A percentile compares a stretch with the other conserved stretches of the same genome.
Conservation (phyloP, 805 yeast genomes). For the Candida xyloterini region DNA sequence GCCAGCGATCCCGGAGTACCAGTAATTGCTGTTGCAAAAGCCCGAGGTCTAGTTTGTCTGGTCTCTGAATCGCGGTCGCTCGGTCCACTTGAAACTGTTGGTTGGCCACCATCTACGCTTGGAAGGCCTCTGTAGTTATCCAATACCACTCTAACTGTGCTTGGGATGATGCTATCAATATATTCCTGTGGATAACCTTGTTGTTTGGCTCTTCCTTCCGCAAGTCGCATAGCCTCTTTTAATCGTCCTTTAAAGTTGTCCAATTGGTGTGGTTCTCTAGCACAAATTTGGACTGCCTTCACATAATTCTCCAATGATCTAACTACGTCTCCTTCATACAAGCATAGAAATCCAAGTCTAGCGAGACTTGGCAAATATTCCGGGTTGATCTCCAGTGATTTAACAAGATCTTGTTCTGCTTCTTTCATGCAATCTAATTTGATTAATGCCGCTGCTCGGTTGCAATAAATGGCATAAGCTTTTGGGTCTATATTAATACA, state of each 20-base stretch:
- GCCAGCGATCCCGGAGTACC: conserved; percentile 18
- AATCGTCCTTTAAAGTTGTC: conserved; percentile 27
- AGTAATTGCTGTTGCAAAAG: conserved; percentile 15
- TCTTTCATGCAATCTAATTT: conserved; percentile 34
- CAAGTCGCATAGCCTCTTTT: conserved; percentile 27
- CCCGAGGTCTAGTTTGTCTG: conserved; percentile 15
- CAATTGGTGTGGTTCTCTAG: conserved; percentile 19
- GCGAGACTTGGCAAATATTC: conserved; percentile 39
- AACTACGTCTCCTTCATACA: conserved; percentile 36
- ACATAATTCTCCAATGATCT: conserved; percentile 37
- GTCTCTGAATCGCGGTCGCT: conserved; percentile 12
- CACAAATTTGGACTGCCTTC: conserved; percentile 29
- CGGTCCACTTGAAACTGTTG: conserved; percentile 18
- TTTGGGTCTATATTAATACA: conserved; percentile 34
- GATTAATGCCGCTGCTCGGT: conserved; percentile 41
- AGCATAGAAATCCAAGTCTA: conserved; percentile 35
- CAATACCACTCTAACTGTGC: conserved; percentile 21
- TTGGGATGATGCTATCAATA: conserved; percentile 28
- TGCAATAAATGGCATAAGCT: conserved; percentile 34
- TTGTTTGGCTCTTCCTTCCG: conserved; percentile 31
- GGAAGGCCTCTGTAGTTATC: conserved; percentile 20
- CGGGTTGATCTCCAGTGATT: conserved; percentile 32
- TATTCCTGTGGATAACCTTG: conserved; percentile 32
- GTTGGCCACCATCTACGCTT: conserved; percentile 3
- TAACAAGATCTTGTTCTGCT: conserved; percentile 36